A percentile compares a stretch with the other conserved stretches of the same genome.
These are phyloP conservation scores for Turnera subulata DNA, from an alignment of 345 rosid genomes.

Conservation along the genomic window DNA sequence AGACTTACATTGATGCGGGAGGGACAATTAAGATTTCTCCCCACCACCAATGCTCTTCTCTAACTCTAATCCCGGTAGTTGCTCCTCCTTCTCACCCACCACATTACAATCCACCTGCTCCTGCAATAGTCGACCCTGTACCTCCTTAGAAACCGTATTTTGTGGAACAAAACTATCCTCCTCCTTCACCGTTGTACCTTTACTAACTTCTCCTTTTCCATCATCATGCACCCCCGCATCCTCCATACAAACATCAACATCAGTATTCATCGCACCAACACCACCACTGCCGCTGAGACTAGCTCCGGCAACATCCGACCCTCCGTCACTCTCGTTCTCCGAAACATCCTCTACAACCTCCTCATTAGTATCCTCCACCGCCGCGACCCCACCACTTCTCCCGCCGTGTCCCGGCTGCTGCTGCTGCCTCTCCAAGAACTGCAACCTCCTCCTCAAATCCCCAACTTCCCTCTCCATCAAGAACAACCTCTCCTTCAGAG, in stretches of 20 bases:
- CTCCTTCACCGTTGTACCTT: neutral
- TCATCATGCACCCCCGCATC: conserved; percentile 17
- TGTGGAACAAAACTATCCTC: neutral
- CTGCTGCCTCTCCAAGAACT: conserved; percentile 68
- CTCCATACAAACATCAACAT: conserved; percentile 34
- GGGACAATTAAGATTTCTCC: conserved; percentile 17
- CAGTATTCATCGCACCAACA: conserved; percentile 26
- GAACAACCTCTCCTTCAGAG: conserved; percentile 82
- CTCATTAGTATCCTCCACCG: conserved; percentile 45
- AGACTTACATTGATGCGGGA: conserved; percentile 26
- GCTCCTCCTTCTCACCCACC: neutral
- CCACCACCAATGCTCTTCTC: conserved; percentile 22
- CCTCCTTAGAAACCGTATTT: neutral
- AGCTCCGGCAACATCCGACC: conserved; percentile 43
- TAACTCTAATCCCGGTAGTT: conserved; percentile 15
- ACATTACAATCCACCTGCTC: neutral
- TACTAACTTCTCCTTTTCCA: conserved; percentile 14
- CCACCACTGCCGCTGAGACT: conserved; percentile 24
- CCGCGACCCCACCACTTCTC: conserved; percentile 1
- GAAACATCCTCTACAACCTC: conserved; percentile 30
- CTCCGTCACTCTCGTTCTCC: conserved; percentile 49
- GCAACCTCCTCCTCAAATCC: conserved; percentile 84
- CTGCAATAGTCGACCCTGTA: neutral
- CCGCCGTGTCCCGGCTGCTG: conserved; percentile 18
- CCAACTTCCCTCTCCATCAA: conserved; percentile 87